Base-by-base conservation (phyloP, 1,139 yeast genomes). In the Blastobotrys persicus region DNA sequence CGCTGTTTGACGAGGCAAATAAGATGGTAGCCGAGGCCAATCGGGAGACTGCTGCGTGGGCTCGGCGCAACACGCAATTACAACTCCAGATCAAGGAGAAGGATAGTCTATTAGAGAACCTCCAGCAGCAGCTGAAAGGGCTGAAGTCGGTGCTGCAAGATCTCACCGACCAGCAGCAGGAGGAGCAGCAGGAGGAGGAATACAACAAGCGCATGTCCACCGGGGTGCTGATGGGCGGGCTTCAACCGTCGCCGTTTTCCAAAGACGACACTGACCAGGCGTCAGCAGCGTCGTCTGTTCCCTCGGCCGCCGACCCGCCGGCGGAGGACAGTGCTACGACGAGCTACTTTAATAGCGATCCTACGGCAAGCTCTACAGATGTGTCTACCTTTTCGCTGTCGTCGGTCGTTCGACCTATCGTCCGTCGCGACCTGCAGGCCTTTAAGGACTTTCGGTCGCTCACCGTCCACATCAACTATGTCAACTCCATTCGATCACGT, bases 1-100 rank as follows among this genome's bases (percentile, higher is more conserved):
- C 83, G 11, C 70, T 84, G 51, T 85, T 84, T 64, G 81, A 77
- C 57, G 87, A 84, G 62, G 91, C 91, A 44, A 84, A 84, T 63
- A 71, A 73, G 46, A 81, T 83, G 83, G 91, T 84, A n/a, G 78
- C 81, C 53, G 74, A 76, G 52, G 89, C 88, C 1, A 76, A 81
- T 44, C 60, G 66, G 9, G 72, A 68, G 47, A 69, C 70, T 4
- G 67, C 70, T 20, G 68, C 65, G 19, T 60, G 63, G 52, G 68
- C 66, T 47, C 56, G 62, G 35, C 59, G 66, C 42, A 83, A 81
- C 59, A 70, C 74, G 46, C 82, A 79, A 59, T 69, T 91, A 44
- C 70, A 77, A 34, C 84, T 80, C 52, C 88, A 85, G 54, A 64
- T 89, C 43, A 78, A 75, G 35, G 96, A 89, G 62, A 84, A 84